These are phyloP conservation scores for Cryptosporidium parvum DNA, from an alignment of 169 alveolate genomes.

Conservation along the genomic window DNA sequence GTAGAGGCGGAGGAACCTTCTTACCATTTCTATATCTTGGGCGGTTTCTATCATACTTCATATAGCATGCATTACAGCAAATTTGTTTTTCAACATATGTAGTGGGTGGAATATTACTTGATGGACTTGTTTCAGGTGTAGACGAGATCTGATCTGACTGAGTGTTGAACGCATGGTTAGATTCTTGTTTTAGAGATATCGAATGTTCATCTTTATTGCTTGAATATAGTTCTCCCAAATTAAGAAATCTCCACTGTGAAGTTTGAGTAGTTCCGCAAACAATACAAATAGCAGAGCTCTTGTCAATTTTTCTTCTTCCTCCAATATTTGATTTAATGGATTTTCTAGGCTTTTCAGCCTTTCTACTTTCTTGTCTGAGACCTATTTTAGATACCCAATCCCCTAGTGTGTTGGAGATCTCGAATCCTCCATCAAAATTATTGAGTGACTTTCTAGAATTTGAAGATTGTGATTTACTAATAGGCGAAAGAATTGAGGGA, in stretches of 20 bases:
- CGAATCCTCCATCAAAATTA: background rate
- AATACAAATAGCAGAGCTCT: conserved; percentile 63
- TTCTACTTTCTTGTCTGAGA: conserved; percentile 6
- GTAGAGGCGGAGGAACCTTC: conserved; percentile 71
- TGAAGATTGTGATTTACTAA: conserved; percentile 8
- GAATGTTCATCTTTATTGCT: conserved; percentile 25
- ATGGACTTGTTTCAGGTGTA: background rate
- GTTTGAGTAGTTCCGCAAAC: conserved; percentile 74
- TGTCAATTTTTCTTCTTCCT: conserved; percentile 73
- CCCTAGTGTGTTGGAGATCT: conserved; percentile 14
- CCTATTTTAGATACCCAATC: conserved; percentile 34
- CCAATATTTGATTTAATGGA: conserved; percentile 34
- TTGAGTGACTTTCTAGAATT: conserved; percentile 3
- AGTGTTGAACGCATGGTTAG: background rate
- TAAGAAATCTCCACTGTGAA: conserved; percentile 71
- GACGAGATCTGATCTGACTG: background rate
- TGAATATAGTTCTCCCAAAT: background rate
- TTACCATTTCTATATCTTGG: conserved; percentile 73
- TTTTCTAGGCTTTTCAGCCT: conserved; percentile 22
- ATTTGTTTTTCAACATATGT: conserved; percentile 50
- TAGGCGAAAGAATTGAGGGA: conserved; percentile 70
- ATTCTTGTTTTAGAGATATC: background rate
- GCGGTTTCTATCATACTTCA: conserved; percentile 70
- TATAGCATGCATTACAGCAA: conserved; percentile 73
- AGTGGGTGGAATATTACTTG: background rate